These are phyloP conservation scores for Trichoderma sp. DNA, from an alignment of 2,329 filamentous ascomycete genomes.

Conservation along the genomic window DNA sequence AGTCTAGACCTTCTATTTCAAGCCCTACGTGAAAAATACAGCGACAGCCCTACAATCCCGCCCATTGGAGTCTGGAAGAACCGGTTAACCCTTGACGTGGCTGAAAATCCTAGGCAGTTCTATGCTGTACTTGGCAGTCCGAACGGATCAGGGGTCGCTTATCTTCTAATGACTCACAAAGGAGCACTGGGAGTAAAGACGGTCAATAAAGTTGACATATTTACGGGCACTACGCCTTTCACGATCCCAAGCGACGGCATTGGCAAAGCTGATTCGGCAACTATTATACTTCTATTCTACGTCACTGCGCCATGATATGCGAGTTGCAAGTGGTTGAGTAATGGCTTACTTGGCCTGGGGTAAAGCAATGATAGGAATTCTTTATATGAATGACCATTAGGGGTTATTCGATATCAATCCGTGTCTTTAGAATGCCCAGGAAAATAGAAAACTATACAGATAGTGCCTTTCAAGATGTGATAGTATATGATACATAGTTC, in stretches of 20 bases:
- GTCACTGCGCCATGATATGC: no score
- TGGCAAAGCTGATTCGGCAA: background rate
- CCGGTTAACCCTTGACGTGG: background rate
- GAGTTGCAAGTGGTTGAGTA: no score
- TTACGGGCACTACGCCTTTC: background rate
- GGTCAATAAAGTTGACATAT: background rate
- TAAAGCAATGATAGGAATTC: no score
- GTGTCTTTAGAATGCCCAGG: no score
- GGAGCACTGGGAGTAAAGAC: background rate
- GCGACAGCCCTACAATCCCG: background rate
- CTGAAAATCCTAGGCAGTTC: background rate
- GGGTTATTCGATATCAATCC: no score
- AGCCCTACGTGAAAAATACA: background rate
- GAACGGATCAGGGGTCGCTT: background rate
- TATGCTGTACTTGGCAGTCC: background rate
- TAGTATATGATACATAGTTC: no score
- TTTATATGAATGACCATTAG: no score
- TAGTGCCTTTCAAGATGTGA: no score
- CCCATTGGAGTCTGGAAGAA: background rate
- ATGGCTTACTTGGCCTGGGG: no score
- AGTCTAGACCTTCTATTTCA: background rate
- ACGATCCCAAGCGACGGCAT: background rate
- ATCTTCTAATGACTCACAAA: background rate
- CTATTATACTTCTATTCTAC: background rate
- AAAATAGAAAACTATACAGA: no score